Percentiles rank a stretch among this genome's conserved stretches.
Conservation (phyloP, 768 basidiomycete species). For the Mycena belliarum region DNA sequence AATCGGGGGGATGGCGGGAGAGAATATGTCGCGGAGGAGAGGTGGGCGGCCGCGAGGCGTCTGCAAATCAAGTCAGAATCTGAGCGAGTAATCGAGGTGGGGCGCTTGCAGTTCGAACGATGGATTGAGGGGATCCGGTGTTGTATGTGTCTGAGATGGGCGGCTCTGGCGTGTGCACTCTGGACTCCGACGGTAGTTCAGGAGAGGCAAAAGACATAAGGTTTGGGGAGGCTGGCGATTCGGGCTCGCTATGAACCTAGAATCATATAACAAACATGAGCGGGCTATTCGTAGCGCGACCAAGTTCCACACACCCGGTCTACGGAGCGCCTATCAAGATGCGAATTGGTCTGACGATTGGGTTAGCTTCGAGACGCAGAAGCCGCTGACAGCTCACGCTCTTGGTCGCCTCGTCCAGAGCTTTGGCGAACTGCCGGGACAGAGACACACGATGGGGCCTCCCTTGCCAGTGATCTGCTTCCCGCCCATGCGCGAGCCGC, state of each 20-base stretch:
- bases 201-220: not conserved
- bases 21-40: conserved; percentile 15
- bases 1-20: not conserved
- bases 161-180: conserved; percentile 6
- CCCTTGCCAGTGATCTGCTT: not conserved
- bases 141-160: not conserved
- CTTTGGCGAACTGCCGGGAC: conserved; percentile 19
- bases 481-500: not conserved
- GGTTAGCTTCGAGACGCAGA: not conserved
- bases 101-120: not conserved
- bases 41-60: conserved; percentile 6
- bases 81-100: not conserved
- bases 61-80: not conserved
- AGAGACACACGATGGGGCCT: conserved; percentile 7
- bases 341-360: not conserved
- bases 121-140: not conserved
- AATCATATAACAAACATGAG: not conserved
- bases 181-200: not conserved
- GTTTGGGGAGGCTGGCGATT: not conserved
- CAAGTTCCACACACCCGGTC: not conserved
- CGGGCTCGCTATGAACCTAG: not conserved
- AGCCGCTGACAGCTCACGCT: conserved; percentile 1
- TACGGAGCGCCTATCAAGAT: too few relatives aligned
- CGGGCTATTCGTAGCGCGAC: not conserved
- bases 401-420: conserved; percentile 6